phyloP scores from a whole-genome alignment of 1,139 yeast genomes.

The Williopsis jadinii region DNA sequence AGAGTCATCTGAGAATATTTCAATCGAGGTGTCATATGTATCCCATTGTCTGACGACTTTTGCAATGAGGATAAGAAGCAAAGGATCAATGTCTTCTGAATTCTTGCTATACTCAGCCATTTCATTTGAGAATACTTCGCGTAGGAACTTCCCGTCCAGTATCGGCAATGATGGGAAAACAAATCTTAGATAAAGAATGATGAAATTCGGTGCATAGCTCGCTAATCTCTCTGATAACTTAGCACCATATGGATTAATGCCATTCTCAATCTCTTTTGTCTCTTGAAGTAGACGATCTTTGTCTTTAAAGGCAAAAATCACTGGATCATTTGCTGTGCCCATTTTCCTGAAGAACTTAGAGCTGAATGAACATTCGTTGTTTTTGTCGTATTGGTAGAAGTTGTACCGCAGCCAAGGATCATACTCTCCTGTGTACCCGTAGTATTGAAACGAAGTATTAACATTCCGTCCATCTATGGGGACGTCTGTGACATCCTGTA shows the following conservation, averaged over 20 bases:
- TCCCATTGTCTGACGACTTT: background rate
- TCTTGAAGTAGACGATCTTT: background rate
- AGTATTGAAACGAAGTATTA: background rate
- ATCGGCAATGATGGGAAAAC: conserved; percentile 6
- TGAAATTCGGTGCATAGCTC: conserved; percentile 5
- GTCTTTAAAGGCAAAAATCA: background rate
- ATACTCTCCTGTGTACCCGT: conserved; percentile 8
- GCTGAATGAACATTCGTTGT: conserved; percentile 8
- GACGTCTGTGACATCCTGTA: background rate
- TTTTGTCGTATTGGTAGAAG: conserved; percentile 8
- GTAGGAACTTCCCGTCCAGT: conserved; percentile 5
- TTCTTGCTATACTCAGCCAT: background rate
- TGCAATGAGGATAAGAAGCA: background rate
- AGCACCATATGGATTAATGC: background rate
- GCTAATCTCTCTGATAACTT: background rate
- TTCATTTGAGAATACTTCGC: background rate
- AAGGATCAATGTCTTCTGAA: background rate
- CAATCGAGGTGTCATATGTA: background rate
- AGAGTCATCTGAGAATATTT: background rate
- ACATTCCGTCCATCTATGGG: too few species aligned
- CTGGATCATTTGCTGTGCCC: conserved; percentile 1
- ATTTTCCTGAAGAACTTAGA: conserved; percentile 8
- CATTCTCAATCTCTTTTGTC: background rate
- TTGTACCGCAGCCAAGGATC: conserved; percentile 9
- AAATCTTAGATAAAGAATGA: conserved; percentile 7